Evolutionary conservation across 306 rosid species (phyloP), one percentile per base, ranked within the genome.

Genomic region (Glycyrrhiza uralensis): DNA sequence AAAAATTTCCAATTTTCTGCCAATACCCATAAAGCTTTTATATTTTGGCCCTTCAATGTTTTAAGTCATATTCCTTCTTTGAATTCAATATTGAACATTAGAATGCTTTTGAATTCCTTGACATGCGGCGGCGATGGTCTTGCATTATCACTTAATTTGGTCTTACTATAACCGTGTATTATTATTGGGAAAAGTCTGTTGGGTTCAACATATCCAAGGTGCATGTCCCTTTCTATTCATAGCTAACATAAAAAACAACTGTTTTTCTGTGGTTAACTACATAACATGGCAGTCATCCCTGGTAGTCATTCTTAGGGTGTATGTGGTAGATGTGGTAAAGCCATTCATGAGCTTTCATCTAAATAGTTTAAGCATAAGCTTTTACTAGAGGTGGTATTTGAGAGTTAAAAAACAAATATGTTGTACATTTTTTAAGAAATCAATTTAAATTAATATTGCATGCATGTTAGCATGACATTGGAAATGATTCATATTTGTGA

Each of bases 91-190:
- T 9, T 44, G 28, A 61, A 61, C 41, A 73, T 4, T 23, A 44
- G 39, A 33, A 39, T 46, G 61, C 38, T 45, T 66, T 28, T 45
- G 60, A 32, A 23, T 72, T 24, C 20, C 39, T 23, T 9, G 52
- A 61, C n/a, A 73, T 73, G 51, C 41, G 10, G 19, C 10, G 63
- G 36, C 33, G 20, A 50, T 35, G 14, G 17, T 46, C 30, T 36
- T 35, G 46, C 13, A 51, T 35, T 72, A 30, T 44, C 57, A n/a
- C 23, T 72, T 72, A n/a, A 33, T 44, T 46, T 72, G 28, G 49
- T 42, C 15, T 46, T 22, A 14, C 29, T 74, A 41, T 28, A 47
- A 71, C 55, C 10, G 42, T 44, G 56, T 56, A 19, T 71, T 41
- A 26, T 51, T 69, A 30, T 30, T 30, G 24, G 60, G 47, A 42